These are phyloP conservation scores for Populus tremula DNA, from an alignment of 345 rosid species.

Conservation along the genomic window DNA sequence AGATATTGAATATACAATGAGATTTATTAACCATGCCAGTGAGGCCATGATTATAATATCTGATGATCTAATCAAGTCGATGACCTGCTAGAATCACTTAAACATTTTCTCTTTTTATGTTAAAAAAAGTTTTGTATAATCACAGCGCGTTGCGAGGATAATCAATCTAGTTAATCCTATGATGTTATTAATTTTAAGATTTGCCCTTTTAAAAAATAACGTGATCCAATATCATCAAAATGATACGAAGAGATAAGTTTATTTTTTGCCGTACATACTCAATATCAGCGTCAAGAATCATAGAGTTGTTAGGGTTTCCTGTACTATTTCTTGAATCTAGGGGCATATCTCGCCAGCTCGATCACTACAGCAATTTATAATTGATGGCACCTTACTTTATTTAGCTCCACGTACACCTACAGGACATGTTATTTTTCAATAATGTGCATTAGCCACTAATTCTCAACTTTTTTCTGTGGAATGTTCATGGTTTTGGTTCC, in stretches of 20 bases:
- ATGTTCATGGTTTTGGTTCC: not conserved
- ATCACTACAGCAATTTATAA: not conserved
- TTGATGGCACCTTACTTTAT: not conserved
- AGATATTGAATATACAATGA: too few species aligned
- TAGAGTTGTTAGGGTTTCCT: not conserved
- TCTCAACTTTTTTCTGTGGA: not conserved
- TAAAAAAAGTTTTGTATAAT: too few species aligned
- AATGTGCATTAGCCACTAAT: not conserved
- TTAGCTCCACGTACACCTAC: not conserved
- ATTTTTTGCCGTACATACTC: not conserved
- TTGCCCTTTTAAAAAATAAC: too few species aligned
- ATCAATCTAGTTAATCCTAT: too few species aligned
- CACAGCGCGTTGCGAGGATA: too few species aligned
- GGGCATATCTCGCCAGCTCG: not conserved
- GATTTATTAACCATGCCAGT: too few species aligned
- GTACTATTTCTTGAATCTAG: not conserved
- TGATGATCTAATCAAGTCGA: too few species aligned
- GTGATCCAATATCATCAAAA: not conserved
- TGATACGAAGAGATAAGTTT: not conserved
- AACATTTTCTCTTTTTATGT: too few species aligned
- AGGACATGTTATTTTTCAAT: not conserved
- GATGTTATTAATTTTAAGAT: not conserved
- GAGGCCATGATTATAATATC: too few species aligned
- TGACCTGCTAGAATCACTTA: too few species aligned
- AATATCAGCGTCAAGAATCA: not conserved